Base-by-base conservation (phyloP, 2,329 filamentous ascomycete species). In the Nigrospora sphaerica region DNA sequence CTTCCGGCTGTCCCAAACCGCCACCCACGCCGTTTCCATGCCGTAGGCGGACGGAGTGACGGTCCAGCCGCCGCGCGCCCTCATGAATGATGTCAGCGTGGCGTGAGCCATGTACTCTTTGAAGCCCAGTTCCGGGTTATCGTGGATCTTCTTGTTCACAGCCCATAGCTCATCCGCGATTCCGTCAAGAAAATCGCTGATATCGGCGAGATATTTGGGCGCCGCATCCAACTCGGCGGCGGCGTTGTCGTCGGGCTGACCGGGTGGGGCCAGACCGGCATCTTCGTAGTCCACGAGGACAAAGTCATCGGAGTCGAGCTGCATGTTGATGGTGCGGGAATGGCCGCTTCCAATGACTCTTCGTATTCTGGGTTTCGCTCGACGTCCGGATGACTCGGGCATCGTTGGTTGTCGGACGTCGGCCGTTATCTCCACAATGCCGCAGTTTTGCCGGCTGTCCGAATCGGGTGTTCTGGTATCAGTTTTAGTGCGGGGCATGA, bases 1-100 rank as follows among this genome's bases (percentile, higher is more conserved):
- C 43, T 55, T 66, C 12, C 70, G 67, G 44, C 63, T 72, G 46
- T 74, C 69, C 47, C 64, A 76, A 1, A 71, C 68, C 4, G 74
- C 75, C 23, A 71, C 66, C 65, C 76, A 79, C 12, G 75, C 75
- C 2, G 75, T 80, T 32, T 65, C 62, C 50, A 80, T 65, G 10
- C 67, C 70, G 51, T 76, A 78, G 1, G 72, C 74, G 2, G 73
- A 74, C 2, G 66, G 65, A 1, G 67, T 76, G 23, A 81, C 74
- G 31, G 67, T 62, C 75, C 76, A 78, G 33, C 66, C 70, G 13
- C 62, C 43, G 43, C 65, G 66, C 13, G 56, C 60, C 13, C 59
- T 58, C 56, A 78, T 62, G 48, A 74, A 80, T 6, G 63, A 62
- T 1, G 72, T 75, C 42, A 80, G 59, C 4, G 69, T 62, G 13